These are phyloP conservation scores for Ophiostoma australiae DNA, from an alignment of 2,329 filamentous ascomycete species.

Conservation along the genomic window DNA sequence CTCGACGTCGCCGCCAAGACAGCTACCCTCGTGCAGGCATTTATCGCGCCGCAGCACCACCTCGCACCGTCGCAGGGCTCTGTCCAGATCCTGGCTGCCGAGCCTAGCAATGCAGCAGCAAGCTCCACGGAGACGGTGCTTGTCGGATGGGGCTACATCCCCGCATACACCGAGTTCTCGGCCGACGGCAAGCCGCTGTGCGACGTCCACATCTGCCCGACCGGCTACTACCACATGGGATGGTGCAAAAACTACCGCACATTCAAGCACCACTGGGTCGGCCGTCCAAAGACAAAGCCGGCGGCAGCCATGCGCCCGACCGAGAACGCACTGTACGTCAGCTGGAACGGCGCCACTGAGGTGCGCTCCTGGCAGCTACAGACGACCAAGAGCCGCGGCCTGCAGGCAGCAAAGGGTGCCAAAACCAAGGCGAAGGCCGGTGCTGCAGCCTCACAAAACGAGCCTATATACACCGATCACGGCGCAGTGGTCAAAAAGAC, in stretches of 20 bases:
- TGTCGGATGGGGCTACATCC: constrained; percentile 44
- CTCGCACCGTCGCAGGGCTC: constrained; percentile 40
- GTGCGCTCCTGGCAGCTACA: constrained; percentile 17
- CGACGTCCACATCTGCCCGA: constrained; percentile 34
- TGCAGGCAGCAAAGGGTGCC: not conserved
- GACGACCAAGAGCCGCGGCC: not conserved
- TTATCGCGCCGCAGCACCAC: constrained; percentile 37
- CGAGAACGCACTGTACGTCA: constrained; percentile 30
- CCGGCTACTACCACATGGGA: constrained; percentile 13
- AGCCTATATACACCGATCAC: not conserved
- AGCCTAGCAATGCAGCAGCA: constrained; percentile 7
- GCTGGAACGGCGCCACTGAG: constrained; percentile 36
- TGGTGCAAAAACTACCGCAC: constrained; percentile 30
- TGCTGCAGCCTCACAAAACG: not conserved
- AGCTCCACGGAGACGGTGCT: constrained; percentile 39
- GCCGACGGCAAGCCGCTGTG: constrained; percentile 39
- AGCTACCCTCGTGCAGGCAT: constrained; percentile 39
- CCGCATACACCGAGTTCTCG: constrained; percentile 44
- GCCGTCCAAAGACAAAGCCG: constrained; percentile 16
- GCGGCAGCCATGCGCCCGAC: constrained; percentile 25
- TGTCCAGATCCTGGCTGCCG: constrained; percentile 35
- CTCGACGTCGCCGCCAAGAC: constrained; percentile 41
- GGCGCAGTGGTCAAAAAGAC: not conserved
- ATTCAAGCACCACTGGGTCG: constrained; percentile 31
- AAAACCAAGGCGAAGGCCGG: not conserved